Conservation (phyloP, 306 rosid genomes). For the Parietaria judaica region DNA sequence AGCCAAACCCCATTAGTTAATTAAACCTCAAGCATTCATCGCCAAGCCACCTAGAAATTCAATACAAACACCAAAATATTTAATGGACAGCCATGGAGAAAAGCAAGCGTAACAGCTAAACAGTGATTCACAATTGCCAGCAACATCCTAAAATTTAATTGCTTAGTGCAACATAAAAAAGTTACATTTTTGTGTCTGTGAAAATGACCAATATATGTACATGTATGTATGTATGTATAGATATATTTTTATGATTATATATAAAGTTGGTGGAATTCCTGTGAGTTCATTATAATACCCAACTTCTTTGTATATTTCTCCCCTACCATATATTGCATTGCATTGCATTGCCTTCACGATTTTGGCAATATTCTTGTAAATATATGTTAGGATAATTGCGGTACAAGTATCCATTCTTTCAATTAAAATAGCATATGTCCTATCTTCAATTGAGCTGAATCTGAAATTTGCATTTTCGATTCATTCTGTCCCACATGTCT, state of each 20-base stretch:
- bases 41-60: constrained; percentile 42
- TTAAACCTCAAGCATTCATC: constrained; percentile 26
- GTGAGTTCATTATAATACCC: constrained; percentile 9
- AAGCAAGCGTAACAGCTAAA: constrained; percentile 29
- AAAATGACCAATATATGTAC: neutral
- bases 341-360: neutral
- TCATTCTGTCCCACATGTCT: no score
- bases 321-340: neutral
- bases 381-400: no score
- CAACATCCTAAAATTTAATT: constrained; percentile 24
- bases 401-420: no score
- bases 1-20: constrained; percentile 28
- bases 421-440: no score
- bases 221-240: no score
- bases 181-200: neutral
- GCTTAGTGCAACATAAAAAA: constrained; percentile 12
- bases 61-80: constrained; percentile 29
- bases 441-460: no score
- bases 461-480: no score
- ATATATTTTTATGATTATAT: neutral
- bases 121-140: constrained; percentile 28
- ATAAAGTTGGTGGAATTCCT: constrained; percentile 12
- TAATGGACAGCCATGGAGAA: constrained; percentile 30
- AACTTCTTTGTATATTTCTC: neutral
- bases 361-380: neutral